These are phyloP conservation scores for Amanita pseudoporphyria DNA, from an alignment of 768 basidiomycete species.

Conservation along the genomic window DNA sequence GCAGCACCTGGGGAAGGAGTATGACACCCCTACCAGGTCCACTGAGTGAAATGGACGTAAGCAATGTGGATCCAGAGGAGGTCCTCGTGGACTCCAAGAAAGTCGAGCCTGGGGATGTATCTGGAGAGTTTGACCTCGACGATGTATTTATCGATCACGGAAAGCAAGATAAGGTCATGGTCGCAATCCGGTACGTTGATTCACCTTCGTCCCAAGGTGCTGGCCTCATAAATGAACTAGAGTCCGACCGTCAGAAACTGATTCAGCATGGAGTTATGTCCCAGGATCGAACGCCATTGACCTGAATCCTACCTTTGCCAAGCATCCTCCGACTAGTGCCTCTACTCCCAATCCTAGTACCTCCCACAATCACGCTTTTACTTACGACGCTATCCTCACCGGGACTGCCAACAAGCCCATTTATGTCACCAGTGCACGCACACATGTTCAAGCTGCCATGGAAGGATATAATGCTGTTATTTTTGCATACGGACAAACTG, in stretches of 20 bases:
- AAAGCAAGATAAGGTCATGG: constrained; percentile 80
- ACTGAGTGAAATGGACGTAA: constrained; percentile 67
- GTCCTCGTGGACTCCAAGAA: constrained; percentile 68
- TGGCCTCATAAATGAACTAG: constrained; percentile 26
- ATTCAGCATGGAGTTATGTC: constrained; percentile 48
- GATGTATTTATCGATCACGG: constrained; percentile 34
- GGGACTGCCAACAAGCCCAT: constrained; percentile 74
- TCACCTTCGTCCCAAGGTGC: not conserved
- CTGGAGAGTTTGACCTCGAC: constrained; percentile 55
- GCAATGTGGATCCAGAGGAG: constrained; percentile 63
- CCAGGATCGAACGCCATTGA: constrained; percentile 43
- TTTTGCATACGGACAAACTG: constrained; percentile 92
- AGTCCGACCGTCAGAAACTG: constrained; percentile 47
- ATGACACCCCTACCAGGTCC: constrained; percentile 40
- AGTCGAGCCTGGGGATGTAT: constrained; percentile 60
- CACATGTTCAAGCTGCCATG: constrained; percentile 87
- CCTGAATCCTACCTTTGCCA: constrained; percentile 47
- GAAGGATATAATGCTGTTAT: constrained; percentile 94
- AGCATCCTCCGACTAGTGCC: constrained; percentile 22
- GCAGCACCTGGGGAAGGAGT: constrained; percentile 23
- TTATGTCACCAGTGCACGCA: constrained; percentile 65
- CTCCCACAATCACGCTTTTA: constrained; percentile 25
- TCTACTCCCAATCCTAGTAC: constrained; percentile 12
- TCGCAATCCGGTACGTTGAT: constrained; percentile 59
- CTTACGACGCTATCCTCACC: constrained; percentile 69